Conservation (phyloP, 164 flowering plant species). For the Paratinospora sagittata region DNA sequence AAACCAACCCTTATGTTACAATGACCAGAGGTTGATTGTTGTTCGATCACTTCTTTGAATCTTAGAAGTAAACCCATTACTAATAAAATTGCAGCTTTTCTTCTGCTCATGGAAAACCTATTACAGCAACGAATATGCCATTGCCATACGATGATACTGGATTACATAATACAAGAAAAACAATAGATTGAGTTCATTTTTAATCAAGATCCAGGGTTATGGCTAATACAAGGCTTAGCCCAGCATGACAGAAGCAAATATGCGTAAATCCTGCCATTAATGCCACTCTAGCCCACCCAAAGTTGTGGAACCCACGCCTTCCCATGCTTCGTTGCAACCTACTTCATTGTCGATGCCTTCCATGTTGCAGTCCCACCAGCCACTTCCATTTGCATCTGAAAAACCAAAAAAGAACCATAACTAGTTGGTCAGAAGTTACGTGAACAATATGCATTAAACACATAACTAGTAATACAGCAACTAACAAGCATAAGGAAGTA, state of each 20-base stretch:
- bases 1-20: too few relatives aligned
- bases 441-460: not conserved
- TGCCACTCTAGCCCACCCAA: slow-evolving; percentile 86
- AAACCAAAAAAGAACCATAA: slow-evolving; percentile 2
- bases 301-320: slow-evolving; percentile 80
- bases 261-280: slow-evolving; percentile 23
- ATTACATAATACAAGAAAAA: too few relatives aligned
- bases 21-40: too few relatives aligned
- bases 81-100: too few relatives aligned
- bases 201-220: too few relatives aligned
- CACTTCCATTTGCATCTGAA: slow-evolving; percentile 84
- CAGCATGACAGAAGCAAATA: too few relatives aligned
- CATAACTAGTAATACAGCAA: not conserved
- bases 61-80: not conserved
- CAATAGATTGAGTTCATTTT: too few relatives aligned
- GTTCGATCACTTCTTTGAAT: not conserved
- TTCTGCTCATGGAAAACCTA: too few relatives aligned
- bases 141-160: too few relatives aligned
- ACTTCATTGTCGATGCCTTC: slow-evolving; percentile 85
- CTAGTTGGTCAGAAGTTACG: not conserved
- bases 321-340: slow-evolving; percentile 67
- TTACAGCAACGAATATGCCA: too few relatives aligned
- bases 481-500: not conserved
- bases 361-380: slow-evolving; percentile 86
- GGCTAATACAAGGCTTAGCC: too few relatives aligned